phyloP scores from a whole-genome alignment of 306 rosid genomes.

The Acacia acuminata region DNA sequence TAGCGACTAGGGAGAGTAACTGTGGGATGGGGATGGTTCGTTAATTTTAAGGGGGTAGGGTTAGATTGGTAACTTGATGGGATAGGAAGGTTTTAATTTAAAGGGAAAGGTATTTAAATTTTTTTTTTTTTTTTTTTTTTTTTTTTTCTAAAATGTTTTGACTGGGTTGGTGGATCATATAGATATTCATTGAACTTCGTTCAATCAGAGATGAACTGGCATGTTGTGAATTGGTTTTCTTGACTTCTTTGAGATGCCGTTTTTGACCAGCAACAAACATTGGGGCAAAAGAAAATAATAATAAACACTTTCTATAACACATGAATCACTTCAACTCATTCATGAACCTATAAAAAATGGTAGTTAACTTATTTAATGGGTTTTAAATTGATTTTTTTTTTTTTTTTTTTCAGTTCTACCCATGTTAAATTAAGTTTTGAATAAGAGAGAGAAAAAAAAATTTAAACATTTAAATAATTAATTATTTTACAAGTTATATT shows the following conservation, averaged over 20 bases:
- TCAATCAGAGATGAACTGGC: not conserved
- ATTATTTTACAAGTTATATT: no score
- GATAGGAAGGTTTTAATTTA: not conserved
- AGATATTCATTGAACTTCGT: slow-evolving; percentile 9
- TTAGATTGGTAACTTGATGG: not conserved
- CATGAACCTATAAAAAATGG: no score
- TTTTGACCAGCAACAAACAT: not conserved
- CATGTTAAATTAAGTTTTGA: no score
- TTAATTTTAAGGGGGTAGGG: not conserved
- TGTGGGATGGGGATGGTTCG: not conserved
- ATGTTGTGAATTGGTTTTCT: not conserved
- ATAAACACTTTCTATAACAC: no score
- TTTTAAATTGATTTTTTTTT: no score
- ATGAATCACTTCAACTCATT: no score
- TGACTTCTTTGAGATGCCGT: not conserved
- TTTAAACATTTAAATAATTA: no score
- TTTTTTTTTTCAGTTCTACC: no score
- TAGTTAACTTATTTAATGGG: no score
- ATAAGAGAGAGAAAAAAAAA: no score
- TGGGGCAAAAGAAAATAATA: no score
- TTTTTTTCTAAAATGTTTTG: not conserved
- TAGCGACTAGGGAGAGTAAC: slow-evolving; percentile 32
- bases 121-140: not conserved
- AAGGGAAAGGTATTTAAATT: not conserved
- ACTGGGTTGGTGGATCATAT: not conserved